Percentiles rank a stretch among this genome's conserved stretches.
These are phyloP conservation scores for Fusarium kyushuense DNA, from an alignment of 2,329 filamentous ascomycete genomes.

Conservation along the genomic window DNA sequence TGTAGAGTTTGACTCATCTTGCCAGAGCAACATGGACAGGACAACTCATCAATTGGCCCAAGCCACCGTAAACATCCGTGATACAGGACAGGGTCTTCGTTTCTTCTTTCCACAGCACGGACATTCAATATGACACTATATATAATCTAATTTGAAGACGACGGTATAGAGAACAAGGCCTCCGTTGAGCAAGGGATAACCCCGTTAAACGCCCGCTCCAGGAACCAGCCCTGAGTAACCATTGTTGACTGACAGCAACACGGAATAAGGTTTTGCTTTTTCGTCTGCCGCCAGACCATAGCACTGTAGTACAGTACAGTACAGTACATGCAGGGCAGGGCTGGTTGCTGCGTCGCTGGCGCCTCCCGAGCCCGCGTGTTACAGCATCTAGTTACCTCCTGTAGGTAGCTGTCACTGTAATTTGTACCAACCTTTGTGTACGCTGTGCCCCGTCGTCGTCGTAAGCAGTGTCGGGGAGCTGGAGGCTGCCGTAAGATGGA, in stretches of 20 bases:
- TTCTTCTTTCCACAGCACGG: constrained; percentile 15
- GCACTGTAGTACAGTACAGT: neutral
- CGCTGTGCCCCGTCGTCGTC: constrained; percentile 29
- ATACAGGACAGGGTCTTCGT: constrained; percentile 22
- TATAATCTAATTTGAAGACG: constrained; percentile 22
- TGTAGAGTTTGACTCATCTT: constrained; percentile 35
- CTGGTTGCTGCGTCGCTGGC: neutral
- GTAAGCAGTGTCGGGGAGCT: constrained; percentile 29
- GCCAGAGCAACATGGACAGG: constrained; percentile 32
- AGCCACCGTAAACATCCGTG: constrained; percentile 21
- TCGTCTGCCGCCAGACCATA: neutral
- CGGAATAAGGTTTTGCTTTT: constrained; percentile 24
- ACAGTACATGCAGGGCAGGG: neutral
- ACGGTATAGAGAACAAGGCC: neutral
- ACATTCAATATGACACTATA: constrained; percentile 28
- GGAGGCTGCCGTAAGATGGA: constrained; percentile 20
- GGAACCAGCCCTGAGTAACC: constrained; percentile 23
- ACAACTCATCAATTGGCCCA: constrained; percentile 38
- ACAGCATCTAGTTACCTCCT: neutral
- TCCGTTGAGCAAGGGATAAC: constrained; percentile 29
- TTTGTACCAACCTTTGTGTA: constrained; percentile 1
- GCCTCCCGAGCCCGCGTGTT: constrained; percentile 1
- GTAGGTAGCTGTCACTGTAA: constrained; percentile 13
- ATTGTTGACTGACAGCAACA: constrained; percentile 25
- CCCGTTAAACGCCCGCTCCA: constrained; percentile 14